Evolutionary conservation across 345 rosid species (phyloP).

Genomic region (Eucalyptus sideroxylon): DNA sequence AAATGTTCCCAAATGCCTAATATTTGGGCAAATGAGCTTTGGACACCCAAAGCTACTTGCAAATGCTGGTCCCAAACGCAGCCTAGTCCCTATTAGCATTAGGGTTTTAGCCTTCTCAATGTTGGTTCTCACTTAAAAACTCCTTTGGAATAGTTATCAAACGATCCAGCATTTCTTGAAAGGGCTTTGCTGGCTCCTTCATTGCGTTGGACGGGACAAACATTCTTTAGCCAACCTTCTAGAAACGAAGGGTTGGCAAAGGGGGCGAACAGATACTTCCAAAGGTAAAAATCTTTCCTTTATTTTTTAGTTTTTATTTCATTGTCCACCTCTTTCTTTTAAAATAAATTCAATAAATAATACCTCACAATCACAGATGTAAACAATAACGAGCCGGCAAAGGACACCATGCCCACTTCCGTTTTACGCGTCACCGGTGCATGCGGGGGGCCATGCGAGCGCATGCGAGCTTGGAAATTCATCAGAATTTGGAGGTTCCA

Average conservation of each 20-base stretch:
- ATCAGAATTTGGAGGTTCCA: background rate
- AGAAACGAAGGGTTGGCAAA: background rate
- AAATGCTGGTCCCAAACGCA: too few species aligned
- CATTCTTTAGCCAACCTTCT: background rate
- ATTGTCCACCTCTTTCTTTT: background rate
- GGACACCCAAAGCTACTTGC: too few species aligned
- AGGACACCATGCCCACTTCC: background rate
- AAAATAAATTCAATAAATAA: too few species aligned
- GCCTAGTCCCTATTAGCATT: too few species aligned
- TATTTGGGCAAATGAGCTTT: too few species aligned
- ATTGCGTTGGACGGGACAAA: background rate
- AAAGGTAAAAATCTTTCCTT: background rate
- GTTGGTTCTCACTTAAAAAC: too few species aligned
- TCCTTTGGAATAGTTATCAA: too few species aligned
- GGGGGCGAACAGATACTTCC: background rate
- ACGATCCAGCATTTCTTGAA: fast-evolving
- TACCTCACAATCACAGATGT: background rate
- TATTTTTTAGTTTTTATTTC: background rate
- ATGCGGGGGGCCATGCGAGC: background rate
- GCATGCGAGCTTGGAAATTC: background rate
- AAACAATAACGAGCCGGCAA: background rate
- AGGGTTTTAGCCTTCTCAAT: fast-evolving
- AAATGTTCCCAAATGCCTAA: too few species aligned
- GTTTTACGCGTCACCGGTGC: background rate
- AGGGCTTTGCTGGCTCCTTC: background rate